Evolutionary conservation across 371 early-diverging fungal genomes (phyloP).

Genomic region (Conidiobolus incongruus): DNA sequence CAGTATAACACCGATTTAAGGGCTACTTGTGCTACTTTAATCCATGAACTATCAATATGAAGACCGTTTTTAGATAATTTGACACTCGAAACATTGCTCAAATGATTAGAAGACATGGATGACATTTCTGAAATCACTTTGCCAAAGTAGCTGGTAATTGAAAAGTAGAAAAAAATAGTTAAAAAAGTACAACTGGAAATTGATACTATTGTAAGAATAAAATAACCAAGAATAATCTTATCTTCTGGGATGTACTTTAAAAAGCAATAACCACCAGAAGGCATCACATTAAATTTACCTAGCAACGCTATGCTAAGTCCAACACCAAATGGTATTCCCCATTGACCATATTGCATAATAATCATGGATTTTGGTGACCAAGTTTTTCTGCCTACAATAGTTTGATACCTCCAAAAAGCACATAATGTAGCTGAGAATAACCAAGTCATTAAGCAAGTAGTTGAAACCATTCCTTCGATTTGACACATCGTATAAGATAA

Average conservation of each 20-base stretch:
- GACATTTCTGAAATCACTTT: too few relatives aligned
- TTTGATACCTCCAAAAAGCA: slow-evolving; percentile 2
- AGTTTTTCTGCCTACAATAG: neutral
- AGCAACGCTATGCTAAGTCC: neutral
- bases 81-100: too few relatives aligned
- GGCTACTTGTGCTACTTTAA: too few relatives aligned
- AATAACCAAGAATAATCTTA: neutral
- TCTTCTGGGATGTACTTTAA: neutral
- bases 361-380: neutral
- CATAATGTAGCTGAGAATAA: slow-evolving; percentile 1
- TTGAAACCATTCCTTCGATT: neutral
- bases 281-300: neutral
- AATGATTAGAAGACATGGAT: too few relatives aligned
- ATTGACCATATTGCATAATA: neutral
- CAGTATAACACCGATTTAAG: neutral
- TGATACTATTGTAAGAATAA: neutral
- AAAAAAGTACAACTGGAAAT: neutral
- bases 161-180: neutral
- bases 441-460: neutral
- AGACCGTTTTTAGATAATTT: too few relatives aligned
- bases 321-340: neutral
- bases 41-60: too few relatives aligned
- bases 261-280: slow-evolving; percentile 1
- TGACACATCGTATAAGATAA: neutral
- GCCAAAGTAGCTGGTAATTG: neutral